Base-by-base conservation (phyloP, 2,329 filamentous ascomycete species). In the Trichoderma cornu-damae region DNA sequence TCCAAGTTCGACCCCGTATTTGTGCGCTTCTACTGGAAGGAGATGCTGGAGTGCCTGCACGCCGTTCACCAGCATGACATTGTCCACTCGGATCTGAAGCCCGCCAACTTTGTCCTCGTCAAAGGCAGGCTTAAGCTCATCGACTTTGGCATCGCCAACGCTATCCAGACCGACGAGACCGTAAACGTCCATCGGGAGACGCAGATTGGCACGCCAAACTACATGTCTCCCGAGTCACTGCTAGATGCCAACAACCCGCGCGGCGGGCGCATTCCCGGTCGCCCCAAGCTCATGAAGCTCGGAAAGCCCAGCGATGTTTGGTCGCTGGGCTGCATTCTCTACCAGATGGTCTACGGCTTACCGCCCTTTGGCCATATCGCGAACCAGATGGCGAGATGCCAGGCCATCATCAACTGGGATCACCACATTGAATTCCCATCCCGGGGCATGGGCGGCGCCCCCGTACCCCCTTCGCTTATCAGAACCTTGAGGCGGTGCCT, bases 301-400 rank as follows among this genome's bases (percentile, higher is more conserved):
- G 95, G 94, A 59, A 97, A 97, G 68, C 90, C 94, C 6, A 94
- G 88, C 64, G 94, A 99, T 70, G 86, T 99, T 16, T 99, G 94
- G 94, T 93, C 88, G 69, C 75, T 99, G 12, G 94, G 94, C 16
- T 99, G 94, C 69, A 97, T 99, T 60, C 78, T 99, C 12, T 99
- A 96, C 74, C 93, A 97, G 70, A 95, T 99, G 89, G 89, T 93
- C 0, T 99, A 99, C 69, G 94, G 94, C n/a, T 81, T 87, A n/a
- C 88, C 90, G 3, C 94, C 94, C 0, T 99, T 99, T 68, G 91
- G 87, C 12, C 92, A 97, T 69, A 95, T 99, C 64, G 78, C 84
- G 59, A 94, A 93, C 72, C 89, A 87, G 67, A 89, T 96, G 76
- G 85, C 89, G 35, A 86, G 90, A 20, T 94, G 95, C 69, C 86